These are phyloP conservation scores for Boletus tylopilopsis DNA, from an alignment of 768 basidiomycete species.

Conservation along the genomic window DNA sequence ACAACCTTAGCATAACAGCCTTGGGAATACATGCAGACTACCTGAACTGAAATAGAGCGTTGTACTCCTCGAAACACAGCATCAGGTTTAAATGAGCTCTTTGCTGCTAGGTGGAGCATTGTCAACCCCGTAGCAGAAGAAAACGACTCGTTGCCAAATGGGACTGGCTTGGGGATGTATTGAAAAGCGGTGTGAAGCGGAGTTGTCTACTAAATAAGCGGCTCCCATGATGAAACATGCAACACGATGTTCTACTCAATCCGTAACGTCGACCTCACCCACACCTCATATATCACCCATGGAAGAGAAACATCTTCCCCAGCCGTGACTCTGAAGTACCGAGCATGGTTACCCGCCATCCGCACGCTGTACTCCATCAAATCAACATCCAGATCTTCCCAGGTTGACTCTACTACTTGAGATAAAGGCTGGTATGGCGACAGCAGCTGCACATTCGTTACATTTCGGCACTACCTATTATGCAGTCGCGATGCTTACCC, in stretches of 20 bases:
- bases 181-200: constrained; percentile 19
- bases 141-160: constrained; percentile 1
- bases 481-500: constrained; percentile 26
- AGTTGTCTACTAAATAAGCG: constrained; percentile 10
- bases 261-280: constrained; percentile 30
- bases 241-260: constrained; percentile 1
- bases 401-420: background rate
- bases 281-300: constrained; percentile 41
- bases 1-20: constrained; percentile 28
- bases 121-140: constrained; percentile 1
- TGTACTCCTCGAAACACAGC: constrained; percentile 26
- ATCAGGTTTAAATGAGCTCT: constrained; percentile 9
- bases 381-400: background rate
- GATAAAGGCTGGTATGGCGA: constrained; percentile 13
- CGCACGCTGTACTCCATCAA: constrained; percentile 27
- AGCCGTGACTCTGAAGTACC: constrained; percentile 31
- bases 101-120: constrained; percentile 25
- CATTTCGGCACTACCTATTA: background rate
- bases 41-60: constrained; percentile 64
- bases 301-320: constrained; percentile 23
- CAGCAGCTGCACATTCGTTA: constrained; percentile 7
- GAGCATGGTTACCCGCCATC: constrained; percentile 17
- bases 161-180: background rate
- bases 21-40: constrained; percentile 27
- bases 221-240: background rate